Base-by-base conservation (phyloP, 164 flowering plant genomes). In the Warburgia ugandensis region DNA sequence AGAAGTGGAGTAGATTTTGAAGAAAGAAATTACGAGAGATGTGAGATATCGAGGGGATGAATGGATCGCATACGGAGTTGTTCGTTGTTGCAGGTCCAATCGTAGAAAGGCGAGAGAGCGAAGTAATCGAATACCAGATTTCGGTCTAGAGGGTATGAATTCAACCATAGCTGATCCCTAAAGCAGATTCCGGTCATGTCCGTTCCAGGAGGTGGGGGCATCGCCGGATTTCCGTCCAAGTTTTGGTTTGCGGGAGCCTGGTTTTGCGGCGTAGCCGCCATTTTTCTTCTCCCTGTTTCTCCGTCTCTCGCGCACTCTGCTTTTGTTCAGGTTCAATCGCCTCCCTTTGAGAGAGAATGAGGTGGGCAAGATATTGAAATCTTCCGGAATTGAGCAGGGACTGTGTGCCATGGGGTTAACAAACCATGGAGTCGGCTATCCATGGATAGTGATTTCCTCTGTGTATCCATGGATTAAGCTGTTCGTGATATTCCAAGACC, bases 121-220 rank as follows among this genome's bases (percentile, higher is more conserved):
- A 94, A 94, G 79, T 94, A 94, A 67, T 94, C 99, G 63, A 94
- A 94, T 19, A 94, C 80, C 20, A 86, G 63, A 59, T 79, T 84
- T 10, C 97, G 87, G 62, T 94, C 96, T 2, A 94, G 84, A 26
- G 97, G 96, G 62, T 79, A 94, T 0, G 87, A 60, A 63, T 94
- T 84, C 35, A 94, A 73, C 95, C 97, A 94, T n/a, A 88, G 67
- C 62, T 94, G 97, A 48, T 94, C 99, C 31, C 87, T 68, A 65
- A 92, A 92, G 68, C 95, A 84, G 17, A 92, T 92, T 3, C 99
- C 95, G 0, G 96, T 92, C 99, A 92, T 92, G 70, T 92, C 99
- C 17, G 96, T 92, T 1, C 88, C 96, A 3, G 95, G 95, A 0
- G 82, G 77, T 55, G 73, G 72, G 13, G 80, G 75, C 20, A 63